Evolutionary conservation across 1,139 yeast genomes (phyloP), one percentile per base, ranked within the genome.

Genomic region (Geotrichum aggregatum): DNA sequence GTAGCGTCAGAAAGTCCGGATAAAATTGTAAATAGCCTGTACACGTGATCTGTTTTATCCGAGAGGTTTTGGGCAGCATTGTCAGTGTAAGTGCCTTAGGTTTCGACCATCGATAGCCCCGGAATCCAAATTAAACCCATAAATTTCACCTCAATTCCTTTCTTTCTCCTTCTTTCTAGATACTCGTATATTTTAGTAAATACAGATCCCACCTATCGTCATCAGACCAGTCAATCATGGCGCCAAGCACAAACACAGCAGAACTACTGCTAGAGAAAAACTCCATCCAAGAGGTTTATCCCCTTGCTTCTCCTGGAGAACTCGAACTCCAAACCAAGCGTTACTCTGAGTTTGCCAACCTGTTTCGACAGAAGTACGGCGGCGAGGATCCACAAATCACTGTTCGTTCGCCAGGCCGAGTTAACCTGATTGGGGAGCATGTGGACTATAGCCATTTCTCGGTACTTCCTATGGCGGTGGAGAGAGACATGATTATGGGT

Each of bases 401-500:
- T 44, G 71, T 83, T 40, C 74, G 89, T 54, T 78, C 87, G 16
- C 91, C 91, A 3, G 91, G 91, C 39, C 71, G 91, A 61, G 91
- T 84, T 55, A 84, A 84, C 65, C 70, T 84, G 57, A 82, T 84
- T 56, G 91, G 91, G 39, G 91, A 84, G 59, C 91, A 84, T 64
- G 79, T 84, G 54, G 91, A 84, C 69, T 84, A 83, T 64, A 78
- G 81, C 56, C 76, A 77, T 63, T 84, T 81, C 63, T 76, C 87
- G 2, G 86, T 82, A 14, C 73, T 84, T 60, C 91, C 91, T n/a
- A 79, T 84, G 83, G 88, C 91, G 7, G 80, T 83, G 46, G 84
- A 81, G 52, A 76, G 74, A 18, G 89, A 83, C 62, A 78, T 83
- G 57, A 68, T 82, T 47, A 77, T 78, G 60, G 87, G 83, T 14